Evolutionary conservation across 108 stramenopile species (phyloP).

Genomic region (Pelagomonas calceolata): DNA sequence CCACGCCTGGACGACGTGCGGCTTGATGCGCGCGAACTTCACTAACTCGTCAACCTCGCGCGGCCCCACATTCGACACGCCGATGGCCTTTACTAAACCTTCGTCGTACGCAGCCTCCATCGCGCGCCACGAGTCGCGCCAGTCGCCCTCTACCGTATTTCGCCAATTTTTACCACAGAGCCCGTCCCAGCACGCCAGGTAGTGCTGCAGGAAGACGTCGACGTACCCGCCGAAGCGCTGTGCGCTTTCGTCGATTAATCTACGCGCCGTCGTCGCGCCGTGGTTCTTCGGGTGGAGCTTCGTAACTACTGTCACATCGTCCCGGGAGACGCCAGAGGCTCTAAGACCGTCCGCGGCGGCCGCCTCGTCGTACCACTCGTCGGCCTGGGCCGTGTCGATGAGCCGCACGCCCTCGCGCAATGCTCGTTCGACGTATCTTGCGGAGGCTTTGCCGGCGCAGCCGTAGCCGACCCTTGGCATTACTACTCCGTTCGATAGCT

Average conservation of each 20-base stretch:
- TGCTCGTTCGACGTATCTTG: slow-evolving; percentile 14
- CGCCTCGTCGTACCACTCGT: slow-evolving; percentile 38
- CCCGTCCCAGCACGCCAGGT: slow-evolving; percentile 27
- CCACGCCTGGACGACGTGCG: slow-evolving; percentile 36
- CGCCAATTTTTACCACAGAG: slow-evolving; percentile 17
- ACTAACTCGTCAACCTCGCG: slow-evolving; percentile 15
- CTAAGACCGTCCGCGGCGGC: slow-evolving; percentile 24
- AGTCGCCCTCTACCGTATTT: slow-evolving; percentile 7
- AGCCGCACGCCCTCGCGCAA: slow-evolving; percentile 27
- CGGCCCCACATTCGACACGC: slow-evolving; percentile 26
- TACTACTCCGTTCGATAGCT: slow-evolving; percentile 4
- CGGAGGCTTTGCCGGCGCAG: slow-evolving; percentile 29
- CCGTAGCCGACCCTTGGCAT: slow-evolving; percentile 36
- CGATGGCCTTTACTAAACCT: slow-evolving; percentile 19
- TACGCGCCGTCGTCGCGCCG: slow-evolving; percentile 2
- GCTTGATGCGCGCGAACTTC: slow-evolving; percentile 2
- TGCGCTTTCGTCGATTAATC: slow-evolving; percentile 8
- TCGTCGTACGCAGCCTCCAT: slow-evolving; percentile 20
- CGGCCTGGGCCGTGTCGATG: slow-evolving; percentile 39
- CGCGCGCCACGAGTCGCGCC: slow-evolving; percentile 26
- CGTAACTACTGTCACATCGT: slow-evolving; percentile 22
- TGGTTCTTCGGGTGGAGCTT: slow-evolving; percentile 35
- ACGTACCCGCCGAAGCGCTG: slow-evolving; percentile 14
- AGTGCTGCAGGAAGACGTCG: slow-evolving; percentile 34
- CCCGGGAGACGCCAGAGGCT: neutral